Evolutionary conservation across 805 yeast species (phyloP).

Genomic region (Myxozyma mucilagina): DNA sequence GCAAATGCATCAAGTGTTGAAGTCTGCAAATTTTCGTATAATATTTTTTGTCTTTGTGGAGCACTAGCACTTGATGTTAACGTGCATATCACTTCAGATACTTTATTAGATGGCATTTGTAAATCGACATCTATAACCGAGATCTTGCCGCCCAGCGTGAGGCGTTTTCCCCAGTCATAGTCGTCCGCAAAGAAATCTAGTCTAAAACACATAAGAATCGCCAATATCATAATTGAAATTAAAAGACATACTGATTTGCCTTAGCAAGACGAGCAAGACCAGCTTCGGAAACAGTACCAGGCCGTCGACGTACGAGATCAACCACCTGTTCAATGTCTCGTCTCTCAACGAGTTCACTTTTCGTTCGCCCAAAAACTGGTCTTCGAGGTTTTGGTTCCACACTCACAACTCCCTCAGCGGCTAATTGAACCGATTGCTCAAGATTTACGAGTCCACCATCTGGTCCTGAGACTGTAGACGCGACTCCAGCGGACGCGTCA

Average conservation of each 20-base stretch:
- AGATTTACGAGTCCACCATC: neutral
- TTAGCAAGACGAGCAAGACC: constrained; percentile 42
- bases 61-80: constrained; percentile 33
- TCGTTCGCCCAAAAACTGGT: constrained; percentile 17
- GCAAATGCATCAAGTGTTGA: constrained; percentile 41
- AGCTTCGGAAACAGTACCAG: constrained; percentile 41
- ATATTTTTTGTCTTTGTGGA: constrained; percentile 32
- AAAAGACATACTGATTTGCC: constrained; percentile 32
- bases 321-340: constrained; percentile 29
- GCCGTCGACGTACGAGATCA: constrained; percentile 37
- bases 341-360: constrained; percentile 7
- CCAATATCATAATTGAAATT: no score
- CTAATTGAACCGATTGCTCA: neutral
- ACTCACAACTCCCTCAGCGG: neutral
- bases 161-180: constrained; percentile 37
- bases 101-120: constrained; percentile 17
- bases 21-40: constrained; percentile 36
- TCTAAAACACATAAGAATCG: constrained; percentile 32
- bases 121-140: constrained; percentile 42
- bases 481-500: constrained; percentile 4
- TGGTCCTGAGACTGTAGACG: neutral
- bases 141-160: constrained; percentile 44
- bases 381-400: neutral
- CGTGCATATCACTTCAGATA: constrained; percentile 30
- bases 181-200: constrained; percentile 44